Evolutionary conservation across 257 asterid species (phyloP), one percentile per base, ranked within the genome.

Genomic region (Agastache rugosa): DNA sequence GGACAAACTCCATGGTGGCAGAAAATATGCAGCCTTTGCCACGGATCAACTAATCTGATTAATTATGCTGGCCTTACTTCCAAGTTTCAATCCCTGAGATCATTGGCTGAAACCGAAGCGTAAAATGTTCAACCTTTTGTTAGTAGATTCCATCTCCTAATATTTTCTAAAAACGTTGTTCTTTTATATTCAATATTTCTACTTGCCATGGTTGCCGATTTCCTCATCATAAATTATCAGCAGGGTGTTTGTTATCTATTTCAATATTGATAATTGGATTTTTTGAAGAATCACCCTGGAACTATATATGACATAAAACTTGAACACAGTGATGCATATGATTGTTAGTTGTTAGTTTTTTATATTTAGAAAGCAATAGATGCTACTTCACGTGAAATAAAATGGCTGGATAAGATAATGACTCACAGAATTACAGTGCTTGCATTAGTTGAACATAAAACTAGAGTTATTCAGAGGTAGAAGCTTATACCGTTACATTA

Each of bases 1-100:
- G 55, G 51, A 35, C 70, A 5, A 83, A 63, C 78, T 6, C 80
- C 6, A 44, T 37, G 34, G 51, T 60, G 51, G 64, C 78, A 25
- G 81, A 77, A 22, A 73, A 70, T 70, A 47, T 71, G 70, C 71
- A 47, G 39, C 67, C 60, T 51, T 83, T 70, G 20, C 76, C 77
- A 7, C 48, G 60, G 37, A 73, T 71, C 47, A 70, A 35, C 67
- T 80, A 63, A 72, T 77, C 47, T 25, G 60, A 39, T 17, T 34
- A 44, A n/a, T 17, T 44, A 45, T 66, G 35, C 63, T 45, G 63
- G n/a, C 41, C 19, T 42, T 71, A 53, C 63, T 42, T 53, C 67
- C 25, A 15, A 63, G 58, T 29, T 53, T 50, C n/a, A 9, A 53
- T 63, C 50, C 64, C 71, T 51, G 16, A 67, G 64, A 11, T 37